A percentile compares a stretch with the other conserved stretches of the same genome.
phyloP scores from a whole-genome alignment of 2,329 filamentous ascomycete genomes.

The Magnaporthiopsis poae region DNA sequence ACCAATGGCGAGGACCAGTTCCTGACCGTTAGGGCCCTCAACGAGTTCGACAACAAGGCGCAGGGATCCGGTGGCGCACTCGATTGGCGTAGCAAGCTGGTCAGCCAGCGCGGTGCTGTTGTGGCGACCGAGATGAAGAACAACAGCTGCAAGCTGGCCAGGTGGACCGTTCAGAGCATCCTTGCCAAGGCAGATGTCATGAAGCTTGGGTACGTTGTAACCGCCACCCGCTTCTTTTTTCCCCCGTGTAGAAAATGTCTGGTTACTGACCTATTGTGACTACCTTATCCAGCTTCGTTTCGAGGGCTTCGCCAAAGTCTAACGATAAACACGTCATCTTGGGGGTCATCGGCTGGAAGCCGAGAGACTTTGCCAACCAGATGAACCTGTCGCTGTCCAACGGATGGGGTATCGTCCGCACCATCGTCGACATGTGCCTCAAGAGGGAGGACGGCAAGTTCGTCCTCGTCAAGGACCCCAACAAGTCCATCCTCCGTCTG shows the following conservation, averaged over 20 bases:
- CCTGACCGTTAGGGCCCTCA: conserved; percentile 87
- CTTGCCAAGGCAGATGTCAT: conserved; percentile 94
- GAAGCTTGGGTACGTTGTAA: conserved; percentile 74
- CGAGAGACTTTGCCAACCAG: conserved; percentile 87
- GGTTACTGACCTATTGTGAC: neutral
- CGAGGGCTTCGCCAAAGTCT: conserved; percentile 80
- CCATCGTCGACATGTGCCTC: conserved; percentile 89
- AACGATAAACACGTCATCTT: conserved; percentile 92
- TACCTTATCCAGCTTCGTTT: conserved; percentile 63
- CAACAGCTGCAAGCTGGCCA: conserved; percentile 95
- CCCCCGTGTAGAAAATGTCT: neutral
- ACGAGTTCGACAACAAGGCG: conserved; percentile 98
- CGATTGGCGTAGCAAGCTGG: conserved; percentile 93
- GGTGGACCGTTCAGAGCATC: conserved; percentile 96
- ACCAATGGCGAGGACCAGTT: conserved; percentile 85
- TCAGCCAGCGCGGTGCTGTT: conserved; percentile 88
- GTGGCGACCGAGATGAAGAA: conserved; percentile 99
- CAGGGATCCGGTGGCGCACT: conserved; percentile 88
- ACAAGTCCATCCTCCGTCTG: conserved; percentile 86
- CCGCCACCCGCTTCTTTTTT: neutral
- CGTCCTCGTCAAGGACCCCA: conserved; percentile 79
- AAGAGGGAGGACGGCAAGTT: conserved; percentile 72
- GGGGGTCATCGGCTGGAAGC: conserved; percentile 95
- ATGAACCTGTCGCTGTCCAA: conserved; percentile 97
- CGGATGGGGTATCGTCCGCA: conserved; percentile 97